phyloP scores from a whole-genome alignment of 2,329 filamentous ascomycete species.

The Hyphodiscus sp. region DNA sequence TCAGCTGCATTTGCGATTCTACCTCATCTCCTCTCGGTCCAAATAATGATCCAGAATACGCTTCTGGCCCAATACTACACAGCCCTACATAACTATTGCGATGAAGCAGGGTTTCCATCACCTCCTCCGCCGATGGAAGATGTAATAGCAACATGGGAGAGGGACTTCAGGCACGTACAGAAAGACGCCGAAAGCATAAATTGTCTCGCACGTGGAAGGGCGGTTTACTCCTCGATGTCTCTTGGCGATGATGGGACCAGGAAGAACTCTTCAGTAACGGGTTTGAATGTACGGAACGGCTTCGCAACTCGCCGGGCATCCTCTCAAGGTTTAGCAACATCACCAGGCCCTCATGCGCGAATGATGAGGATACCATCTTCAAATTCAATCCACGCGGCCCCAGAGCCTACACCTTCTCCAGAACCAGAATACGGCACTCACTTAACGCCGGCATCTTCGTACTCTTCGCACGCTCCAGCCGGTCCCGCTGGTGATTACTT shows the following conservation, averaged over 20 bases:
- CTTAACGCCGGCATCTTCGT: conserved; percentile 23
- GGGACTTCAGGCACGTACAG: conserved; percentile 55
- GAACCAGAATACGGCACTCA: conserved; percentile 24
- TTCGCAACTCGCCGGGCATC: conserved; percentile 38
- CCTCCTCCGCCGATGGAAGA: conserved; percentile 67
- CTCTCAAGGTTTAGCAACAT: conserved; percentile 28
- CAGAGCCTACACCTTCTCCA: conserved; percentile 19
- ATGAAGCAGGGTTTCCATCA: conserved; percentile 61
- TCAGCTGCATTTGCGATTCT: conserved; percentile 66
- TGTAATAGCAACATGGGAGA: conserved; percentile 61
- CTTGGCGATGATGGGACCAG: conserved; percentile 28
- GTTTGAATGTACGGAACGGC: conserved; percentile 30
- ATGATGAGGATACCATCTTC: conserved; percentile 21
- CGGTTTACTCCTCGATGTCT: conserved; percentile 47
- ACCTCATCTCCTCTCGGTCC: conserved; percentile 60
- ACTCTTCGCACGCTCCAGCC: conserved; percentile 23
- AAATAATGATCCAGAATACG: conserved; percentile 71
- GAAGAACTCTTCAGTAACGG: conserved; percentile 24
- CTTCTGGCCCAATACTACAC: conserved; percentile 76
- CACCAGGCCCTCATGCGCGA: conserved; percentile 20
- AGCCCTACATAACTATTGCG: conserved; percentile 64
- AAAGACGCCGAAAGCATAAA: conserved; percentile 59
- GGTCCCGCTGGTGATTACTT: conserved; percentile 27
- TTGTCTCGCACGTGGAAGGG: conserved; percentile 61
- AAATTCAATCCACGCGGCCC: conserved; percentile 11